Evolutionary conservation across 352 stramenopile species (phyloP), one percentile per base, ranked within the genome.

Genomic region (Phytopythium vexans): DNA sequence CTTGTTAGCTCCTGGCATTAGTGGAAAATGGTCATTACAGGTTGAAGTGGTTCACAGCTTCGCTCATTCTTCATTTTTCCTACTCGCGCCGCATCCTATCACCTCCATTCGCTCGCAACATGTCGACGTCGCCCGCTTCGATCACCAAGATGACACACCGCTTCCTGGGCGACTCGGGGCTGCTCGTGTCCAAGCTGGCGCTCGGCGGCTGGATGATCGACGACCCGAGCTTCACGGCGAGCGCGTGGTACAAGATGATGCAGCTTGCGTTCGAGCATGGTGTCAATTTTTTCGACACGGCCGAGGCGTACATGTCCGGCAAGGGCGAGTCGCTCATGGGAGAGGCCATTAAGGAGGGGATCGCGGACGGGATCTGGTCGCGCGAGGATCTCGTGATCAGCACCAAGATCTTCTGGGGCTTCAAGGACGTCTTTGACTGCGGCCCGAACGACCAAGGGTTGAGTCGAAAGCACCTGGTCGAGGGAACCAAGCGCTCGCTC

Each of bases 221-320:
- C 42, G 42, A 27, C 35, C 41, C 44, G 7, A 72, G 54, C 38
- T 78, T 69, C 56, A 64, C 76, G 14, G 72, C 60, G 10, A 77
- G 77, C 49, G 71, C 70, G 47, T 62, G 50, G 14, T 82, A 78
- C 66, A 48, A 41, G 34, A 67, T 82, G 58, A 76, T 82, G 71
- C 55, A 67, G 40, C 58, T 62, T 36, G 71, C 71, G 8, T 81
- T 75, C 63, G 58, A 88, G 58, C 50, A 65, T 15, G 77, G 71
- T n/a, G 63, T 88, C 60, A 86, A 86, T 54, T 79, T 86, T 38
- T 74, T 88, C 47, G 77, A 88, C 59, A 88, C 70, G 5, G 69
- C 77, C n/a, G 74, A 80, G 46, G 58, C 66, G 10, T 86, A 86
- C 35, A 53, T 56, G 11, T 60, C 59, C 7, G 74, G 74, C 44